Evolutionary conservation across 345 rosid genomes (phyloP), one percentile per base, ranked within the genome.

Genomic region (Camelina hispida): DNA sequence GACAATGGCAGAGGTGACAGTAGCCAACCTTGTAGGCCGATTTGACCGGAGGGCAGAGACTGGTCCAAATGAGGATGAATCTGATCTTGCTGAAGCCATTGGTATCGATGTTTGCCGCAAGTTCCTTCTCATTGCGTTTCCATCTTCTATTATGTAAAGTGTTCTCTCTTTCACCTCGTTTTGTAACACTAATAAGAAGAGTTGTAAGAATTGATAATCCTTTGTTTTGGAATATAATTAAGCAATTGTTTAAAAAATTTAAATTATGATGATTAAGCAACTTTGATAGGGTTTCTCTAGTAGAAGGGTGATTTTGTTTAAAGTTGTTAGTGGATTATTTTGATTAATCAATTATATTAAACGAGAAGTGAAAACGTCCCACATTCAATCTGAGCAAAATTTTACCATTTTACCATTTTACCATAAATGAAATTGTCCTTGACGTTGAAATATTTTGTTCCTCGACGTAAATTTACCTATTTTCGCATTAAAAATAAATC

Each of bases 61-160:
- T 35, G 10, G 22, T 18, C 66, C 66, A 60, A 5, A 13, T 9
- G 75, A 58, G 5, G 75, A 47, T 68, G 16, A 71, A 32, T 35
- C 56, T 60, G 66, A 71, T 71, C 34, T 71, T 35, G 57, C 58
- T 60, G 75, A 71, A 71, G 57, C 57, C 6, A n/a, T 23, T 35
- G 75, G 75, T 59, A 35, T 71, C 7, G 57, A 59, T 47, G 67
- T 71, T 60, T 60, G 66, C 58, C 75, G 75, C 47, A 58, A 58
- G 25, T 46, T 20, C 25, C 72, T 38, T 59, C 57, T 71, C 9
- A 47, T 71, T 18, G 67, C 67, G 7, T 48, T 71, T 71, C 66
- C 75, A 47, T 46, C 58, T 47, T 44, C 48, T 1, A 47, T 50
- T 35, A 18, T 43, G 2, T 55, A 47, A 47, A 16, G 16, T 47